phyloP scores from a whole-genome alignment of 768 basidiomycete genomes.

The Russula virescens region DNA sequence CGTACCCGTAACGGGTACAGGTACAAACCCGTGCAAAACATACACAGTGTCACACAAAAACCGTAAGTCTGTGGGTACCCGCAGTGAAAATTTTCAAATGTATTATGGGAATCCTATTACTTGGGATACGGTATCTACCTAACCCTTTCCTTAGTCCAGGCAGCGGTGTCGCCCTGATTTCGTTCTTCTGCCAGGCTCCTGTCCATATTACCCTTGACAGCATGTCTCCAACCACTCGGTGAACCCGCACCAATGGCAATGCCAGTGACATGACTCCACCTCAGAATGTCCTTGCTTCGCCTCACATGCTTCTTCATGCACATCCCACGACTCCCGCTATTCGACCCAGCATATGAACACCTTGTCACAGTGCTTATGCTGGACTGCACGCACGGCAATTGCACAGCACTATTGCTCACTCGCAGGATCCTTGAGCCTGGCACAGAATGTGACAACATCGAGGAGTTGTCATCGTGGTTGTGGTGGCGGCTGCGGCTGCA shows the following conservation, averaged over 20 bases:
- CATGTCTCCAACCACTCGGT: neutral
- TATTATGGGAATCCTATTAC: too few species aligned
- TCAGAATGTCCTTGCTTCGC: conserved; percentile 67
- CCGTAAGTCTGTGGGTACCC: too few species aligned
- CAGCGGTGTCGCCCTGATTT: too few species aligned
- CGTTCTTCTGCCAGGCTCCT: conserved; percentile 19
- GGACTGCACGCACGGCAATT: conserved; percentile 38
- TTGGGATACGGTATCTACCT: too few species aligned
- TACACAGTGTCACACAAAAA: too few species aligned
- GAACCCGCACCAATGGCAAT: conserved; percentile 8
- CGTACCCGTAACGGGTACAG: too few species aligned
- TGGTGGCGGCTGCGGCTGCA: conserved; percentile 27
- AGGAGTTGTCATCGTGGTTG: neutral
- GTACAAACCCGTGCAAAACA: too few species aligned
- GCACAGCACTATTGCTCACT: conserved; percentile 4
- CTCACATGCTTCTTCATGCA: conserved; percentile 68
- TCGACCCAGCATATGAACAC: conserved; percentile 33
- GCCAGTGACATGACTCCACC: conserved; percentile 41
- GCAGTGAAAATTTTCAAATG: too few species aligned
- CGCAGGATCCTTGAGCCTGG: conserved; percentile 14
- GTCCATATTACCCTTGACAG: neutral
- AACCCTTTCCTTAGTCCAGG: too few species aligned
- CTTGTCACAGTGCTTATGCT: conserved; percentile 37
- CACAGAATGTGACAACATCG: conserved; percentile 2
- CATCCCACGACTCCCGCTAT: conserved; percentile 34